Base-by-base conservation (phyloP, 306 rosid species). In the Trifolium subterraneum region DNA sequence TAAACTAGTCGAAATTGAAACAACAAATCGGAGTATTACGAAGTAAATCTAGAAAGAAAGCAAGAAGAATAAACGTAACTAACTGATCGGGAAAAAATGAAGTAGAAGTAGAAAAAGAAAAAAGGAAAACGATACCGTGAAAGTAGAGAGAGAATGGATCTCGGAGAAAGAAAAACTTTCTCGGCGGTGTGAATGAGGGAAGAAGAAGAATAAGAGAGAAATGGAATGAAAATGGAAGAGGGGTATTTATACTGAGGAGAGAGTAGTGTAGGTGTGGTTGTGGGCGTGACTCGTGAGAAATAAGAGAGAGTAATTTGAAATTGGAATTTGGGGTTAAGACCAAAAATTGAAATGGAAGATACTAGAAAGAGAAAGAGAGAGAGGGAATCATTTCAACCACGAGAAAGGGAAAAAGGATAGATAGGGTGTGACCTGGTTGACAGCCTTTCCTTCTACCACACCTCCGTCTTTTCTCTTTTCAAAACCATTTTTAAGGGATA, bases 311-410 rank as follows among this genome's bases (percentile, higher is more conserved):
- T 12, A 44, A 27, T 68, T 63, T 55, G 68, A 78, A 45, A 81
- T 19, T 77, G 67, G 76, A 72, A 81, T 31, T 59, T 70, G 10
- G 68, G 50, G 2, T 74, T 71, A 64, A 44, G 63, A 64, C 50
- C 50, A 25, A 58, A 58, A 71, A n/a, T 72, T 39, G 75, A 72
- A 58, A 60, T 23, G 41, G 68, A 73, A 79, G 33, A 60, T 51
- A 69, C 7, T 5, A 18, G 20, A 63, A 27, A 64, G 29, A 29
- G n/a, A n/a, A n/a, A n/a, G 77, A 44, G 82, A 72, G 48, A 61
- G 68, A 72, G 69, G 56, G 83, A 74, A 82, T 82, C 80, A 82
- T 82, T 78, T 39, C 74, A 11, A 69, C 78, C 86, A 82, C 86
- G 80, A 74, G 86, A 79, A 15, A 23, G 20, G 4, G 41, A 29